phyloP scores from a whole-genome alignment of 441 rosid species.

The Brassica hybrid region DNA sequence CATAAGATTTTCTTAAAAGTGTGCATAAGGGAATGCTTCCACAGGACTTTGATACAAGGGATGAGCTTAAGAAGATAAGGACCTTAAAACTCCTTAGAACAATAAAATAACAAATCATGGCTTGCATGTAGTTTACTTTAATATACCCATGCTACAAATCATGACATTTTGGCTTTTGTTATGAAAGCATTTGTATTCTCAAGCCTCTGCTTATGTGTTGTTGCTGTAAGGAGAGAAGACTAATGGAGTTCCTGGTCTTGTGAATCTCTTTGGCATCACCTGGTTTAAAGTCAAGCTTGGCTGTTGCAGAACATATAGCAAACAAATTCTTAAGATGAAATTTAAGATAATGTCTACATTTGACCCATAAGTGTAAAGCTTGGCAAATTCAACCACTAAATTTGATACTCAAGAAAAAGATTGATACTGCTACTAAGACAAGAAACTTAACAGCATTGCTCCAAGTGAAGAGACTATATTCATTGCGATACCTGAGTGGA shows the following conservation, averaged over 20 bases:
- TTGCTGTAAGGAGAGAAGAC: constrained; percentile 67
- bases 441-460: constrained; percentile 28
- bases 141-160: too few relatives aligned
- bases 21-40: too few relatives aligned
- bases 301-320: constrained; percentile 77
- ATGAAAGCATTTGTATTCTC: background rate
- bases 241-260: constrained; percentile 80
- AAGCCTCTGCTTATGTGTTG: constrained; percentile 4
- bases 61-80: too few relatives aligned
- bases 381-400: background rate
- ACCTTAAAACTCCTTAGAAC: too few relatives aligned
- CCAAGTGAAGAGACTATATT: background rate
- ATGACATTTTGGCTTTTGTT: too few relatives aligned
- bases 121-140: too few relatives aligned
- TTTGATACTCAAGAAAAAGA: constrained; percentile 12
- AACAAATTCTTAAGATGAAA: constrained; percentile 51
- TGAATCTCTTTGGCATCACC: constrained; percentile 92
- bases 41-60: too few relatives aligned
- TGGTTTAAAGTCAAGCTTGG: constrained; percentile 88
- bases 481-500: too few relatives aligned
- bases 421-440: background rate
- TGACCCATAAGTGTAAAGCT: background rate
- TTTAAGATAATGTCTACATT: background rate
- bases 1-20: too few relatives aligned
- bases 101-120: too few relatives aligned